Conservation (phyloP, 169 alveolate genomes). For the Neospora caninum region DNA sequence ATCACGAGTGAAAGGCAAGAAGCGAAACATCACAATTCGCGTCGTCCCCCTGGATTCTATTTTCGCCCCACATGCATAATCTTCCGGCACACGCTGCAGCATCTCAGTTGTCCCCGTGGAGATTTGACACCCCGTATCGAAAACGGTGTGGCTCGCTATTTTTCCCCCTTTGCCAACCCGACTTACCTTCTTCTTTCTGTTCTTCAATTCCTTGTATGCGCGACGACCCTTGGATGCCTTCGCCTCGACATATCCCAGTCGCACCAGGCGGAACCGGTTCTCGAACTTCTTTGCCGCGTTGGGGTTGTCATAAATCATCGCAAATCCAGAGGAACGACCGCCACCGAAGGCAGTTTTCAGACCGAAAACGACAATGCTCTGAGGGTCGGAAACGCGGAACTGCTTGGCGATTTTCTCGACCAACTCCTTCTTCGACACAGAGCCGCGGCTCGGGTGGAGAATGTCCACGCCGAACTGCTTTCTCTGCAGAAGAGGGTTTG, state of each 20-base stretch:
- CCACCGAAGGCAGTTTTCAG: conserved; percentile 96
- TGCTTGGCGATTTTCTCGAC: conserved; percentile 89
- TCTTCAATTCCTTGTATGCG: conserved; percentile 68
- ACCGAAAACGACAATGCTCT: conserved; percentile 88
- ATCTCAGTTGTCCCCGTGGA: too few relatives aligned
- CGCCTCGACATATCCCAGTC: conserved; percentile 57
- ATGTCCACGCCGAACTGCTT: conserved; percentile 91
- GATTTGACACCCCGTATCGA: too few relatives aligned
- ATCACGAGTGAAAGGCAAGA: too few relatives aligned
- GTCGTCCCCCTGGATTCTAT: too few relatives aligned
- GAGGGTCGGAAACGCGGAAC: conserved; percentile 71
- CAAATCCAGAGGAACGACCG: conserved; percentile 95
- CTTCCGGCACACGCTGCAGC: too few relatives aligned
- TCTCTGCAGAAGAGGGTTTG: conserved; percentile 90
- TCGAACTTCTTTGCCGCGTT: conserved; percentile 90
- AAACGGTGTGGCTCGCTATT: too few relatives aligned
- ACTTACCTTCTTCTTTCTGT: conserved; percentile 69
- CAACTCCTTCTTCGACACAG: conserved; percentile 91
- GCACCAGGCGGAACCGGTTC: conserved; percentile 83
- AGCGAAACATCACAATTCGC: too few relatives aligned
- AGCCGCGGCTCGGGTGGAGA: conserved; percentile 92
- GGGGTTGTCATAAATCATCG: conserved; percentile 91
- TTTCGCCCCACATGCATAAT: too few relatives aligned
- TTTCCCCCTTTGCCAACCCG: neutral
- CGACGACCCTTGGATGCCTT: conserved; percentile 65